Percentiles rank a stretch among this genome's conserved stretches.
Conservation (phyloP, 345 rosid species). For the Salix dunnii region DNA sequence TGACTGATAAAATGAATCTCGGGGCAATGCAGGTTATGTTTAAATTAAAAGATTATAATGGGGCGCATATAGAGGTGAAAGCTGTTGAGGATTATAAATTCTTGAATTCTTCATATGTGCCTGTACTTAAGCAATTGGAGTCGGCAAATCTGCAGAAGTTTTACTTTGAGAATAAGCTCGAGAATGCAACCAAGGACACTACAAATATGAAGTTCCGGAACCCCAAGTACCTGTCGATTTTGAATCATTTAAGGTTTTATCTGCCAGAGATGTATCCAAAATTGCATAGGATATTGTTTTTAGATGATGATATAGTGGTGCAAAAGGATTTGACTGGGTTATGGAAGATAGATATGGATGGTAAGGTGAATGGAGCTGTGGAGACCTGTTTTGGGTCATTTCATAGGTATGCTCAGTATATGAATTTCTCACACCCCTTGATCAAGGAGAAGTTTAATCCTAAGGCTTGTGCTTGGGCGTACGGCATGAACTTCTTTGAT, state of each 20-base stretch:
- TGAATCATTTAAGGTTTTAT: slow-evolving; percentile 93
- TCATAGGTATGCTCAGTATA: slow-evolving; percentile 93
- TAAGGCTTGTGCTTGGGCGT: slow-evolving; percentile 98
- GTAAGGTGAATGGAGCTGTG: slow-evolving; percentile 94
- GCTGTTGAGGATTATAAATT: slow-evolving; percentile 96
- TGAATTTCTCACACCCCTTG: slow-evolving; percentile 97
- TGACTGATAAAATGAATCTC: slow-evolving; percentile 97
- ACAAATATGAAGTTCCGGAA: slow-evolving; percentile 96
- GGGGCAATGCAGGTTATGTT: slow-evolving; percentile 99
- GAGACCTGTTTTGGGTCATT: slow-evolving; percentile 98
- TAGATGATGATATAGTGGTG: slow-evolving; percentile 95
- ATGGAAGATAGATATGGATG: slow-evolving; percentile 97
- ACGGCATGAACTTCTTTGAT: slow-evolving; percentile 99
- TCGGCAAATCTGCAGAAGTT: slow-evolving; percentile 85
- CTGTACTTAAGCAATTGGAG: slow-evolving; percentile 84
- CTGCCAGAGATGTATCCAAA: slow-evolving; percentile 94
- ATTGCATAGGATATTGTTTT: slow-evolving; percentile 76
- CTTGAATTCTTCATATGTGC: slow-evolving; percentile 90
- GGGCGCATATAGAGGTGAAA: slow-evolving; percentile 91
- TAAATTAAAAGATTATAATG: slow-evolving; percentile 80
- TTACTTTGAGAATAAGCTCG: slow-evolving; percentile 91
- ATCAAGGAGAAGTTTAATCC: slow-evolving; percentile 93
- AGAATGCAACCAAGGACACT: slow-evolving; percentile 88
- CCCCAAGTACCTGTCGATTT: slow-evolving; percentile 86
- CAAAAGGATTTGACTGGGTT: slow-evolving; percentile 93